Percentiles rank a stretch among this genome's conserved stretches.
Conservation (phyloP, 2,329 filamentous ascomycete species). For the Trichoderma citrinoviride region DNA sequence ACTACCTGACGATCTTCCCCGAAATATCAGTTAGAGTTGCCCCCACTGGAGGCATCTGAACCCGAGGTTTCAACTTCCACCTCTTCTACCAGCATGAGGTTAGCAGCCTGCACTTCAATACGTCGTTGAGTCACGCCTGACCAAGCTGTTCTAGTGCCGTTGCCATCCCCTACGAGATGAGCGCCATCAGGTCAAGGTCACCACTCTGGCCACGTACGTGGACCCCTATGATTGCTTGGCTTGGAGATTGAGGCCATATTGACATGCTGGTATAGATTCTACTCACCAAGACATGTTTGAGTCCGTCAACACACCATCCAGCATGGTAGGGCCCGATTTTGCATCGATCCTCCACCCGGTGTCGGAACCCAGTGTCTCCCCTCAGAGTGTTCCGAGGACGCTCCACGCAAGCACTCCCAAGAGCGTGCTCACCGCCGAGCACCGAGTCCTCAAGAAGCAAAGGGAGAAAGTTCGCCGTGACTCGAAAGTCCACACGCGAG, state of each 20-base stretch:
- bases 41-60: background rate
- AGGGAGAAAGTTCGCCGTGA: slow-evolving; percentile 58
- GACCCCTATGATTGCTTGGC: background rate
- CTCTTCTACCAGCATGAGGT: slow-evolving; percentile 20
- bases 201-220: slow-evolving; percentile 50
- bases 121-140: slow-evolving; percentile 1
- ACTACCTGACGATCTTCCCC: background rate
- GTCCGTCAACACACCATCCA: slow-evolving; percentile 31
- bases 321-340: slow-evolving; percentile 46
- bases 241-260: slow-evolving; percentile 13
- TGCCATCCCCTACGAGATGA: slow-evolving; percentile 51
- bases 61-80: background rate
- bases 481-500: slow-evolving; percentile 52
- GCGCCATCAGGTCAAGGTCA: slow-evolving; percentile 51
- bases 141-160: slow-evolving; percentile 40
- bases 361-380: slow-evolving; percentile 52
- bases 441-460: slow-evolving; percentile 61
- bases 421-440: slow-evolving; percentile 54
- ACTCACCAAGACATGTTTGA: slow-evolving; percentile 36
- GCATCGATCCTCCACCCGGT: slow-evolving; percentile 42
- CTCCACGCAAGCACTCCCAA: slow-evolving; percentile 58
- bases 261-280: background rate
- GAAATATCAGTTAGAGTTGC: background rate
- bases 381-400: slow-evolving; percentile 50
- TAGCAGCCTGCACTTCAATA: background rate